Percentiles rank a stretch among this genome's conserved stretches.
These are phyloP conservation scores for Tetratostichococcus sp. DNA, from an alignment of 139 green algal genomes.

Conservation along the genomic window DNA sequence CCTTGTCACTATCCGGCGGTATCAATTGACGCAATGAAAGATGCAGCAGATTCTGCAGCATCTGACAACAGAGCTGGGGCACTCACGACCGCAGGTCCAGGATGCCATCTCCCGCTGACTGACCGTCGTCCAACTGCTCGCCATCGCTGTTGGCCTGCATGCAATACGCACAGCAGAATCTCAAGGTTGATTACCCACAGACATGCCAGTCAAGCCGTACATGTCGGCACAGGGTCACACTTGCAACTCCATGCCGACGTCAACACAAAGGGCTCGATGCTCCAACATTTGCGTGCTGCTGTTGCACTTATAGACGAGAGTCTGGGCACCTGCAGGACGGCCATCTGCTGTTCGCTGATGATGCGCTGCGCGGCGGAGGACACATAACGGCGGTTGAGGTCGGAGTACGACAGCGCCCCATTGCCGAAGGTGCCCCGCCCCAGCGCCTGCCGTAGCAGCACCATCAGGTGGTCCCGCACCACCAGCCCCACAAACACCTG, in stretches of 20 bases:
- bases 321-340: constrained; percentile 41
- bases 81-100: constrained; percentile 62
- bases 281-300: too few relatives aligned
- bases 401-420: constrained; percentile 39
- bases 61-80: too few relatives aligned
- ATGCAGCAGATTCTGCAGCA: too few relatives aligned
- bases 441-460: constrained; percentile 60
- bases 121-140: constrained; percentile 17
- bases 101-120: constrained; percentile 24
- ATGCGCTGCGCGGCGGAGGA: constrained; percentile 20
- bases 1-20: too few relatives aligned
- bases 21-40: too few relatives aligned
- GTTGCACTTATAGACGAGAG: neutral
- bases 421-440: constrained; percentile 21
- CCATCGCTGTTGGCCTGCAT: neutral
- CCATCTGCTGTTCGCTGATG: constrained; percentile 53
- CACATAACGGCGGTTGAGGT: constrained; percentile 42
- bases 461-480: constrained; percentile 68
- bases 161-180: too few relatives aligned
- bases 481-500: constrained; percentile 76
- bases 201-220: too few relatives aligned
- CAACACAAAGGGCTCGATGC: too few relatives aligned
- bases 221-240: too few relatives aligned
- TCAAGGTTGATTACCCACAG: too few relatives aligned
- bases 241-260: too few relatives aligned